Evolutionary conservation across 257 asterid species (phyloP).

Genomic region (Primulina huaijiensis): DNA sequence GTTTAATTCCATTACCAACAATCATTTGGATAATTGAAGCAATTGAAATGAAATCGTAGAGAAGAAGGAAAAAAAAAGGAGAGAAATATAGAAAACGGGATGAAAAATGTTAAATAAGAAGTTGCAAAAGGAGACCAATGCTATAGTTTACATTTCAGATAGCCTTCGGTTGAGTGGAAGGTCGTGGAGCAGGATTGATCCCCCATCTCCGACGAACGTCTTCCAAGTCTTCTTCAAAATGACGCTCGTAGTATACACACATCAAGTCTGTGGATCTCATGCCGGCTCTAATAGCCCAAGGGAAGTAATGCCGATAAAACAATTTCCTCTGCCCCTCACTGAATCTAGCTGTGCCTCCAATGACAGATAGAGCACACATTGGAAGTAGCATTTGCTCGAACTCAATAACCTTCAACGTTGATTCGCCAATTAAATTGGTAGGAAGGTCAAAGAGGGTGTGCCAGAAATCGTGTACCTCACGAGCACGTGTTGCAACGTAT

Average conservation of each 20-base stretch:
- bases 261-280: constrained; percentile 65
- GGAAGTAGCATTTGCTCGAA: constrained; percentile 96
- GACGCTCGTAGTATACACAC: constrained; percentile 84
- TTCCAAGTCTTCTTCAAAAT: constrained; percentile 82
- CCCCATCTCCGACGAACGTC: constrained; percentile 80
- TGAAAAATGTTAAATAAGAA: neutral
- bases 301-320: constrained; percentile 88
- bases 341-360: constrained; percentile 86
- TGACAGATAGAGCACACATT: constrained; percentile 84
- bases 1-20: too few relatives aligned
- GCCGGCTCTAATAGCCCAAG: constrained; percentile 94
- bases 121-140: neutral
- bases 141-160: constrained; percentile 18
- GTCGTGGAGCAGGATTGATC: constrained; percentile 62
- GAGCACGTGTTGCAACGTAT: constrained; percentile 91
- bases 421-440: constrained; percentile 89
- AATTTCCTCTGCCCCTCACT: constrained; percentile 62
- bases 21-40: too few relatives aligned
- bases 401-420: constrained; percentile 83
- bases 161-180: constrained; percentile 36
- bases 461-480: constrained; percentile 97
- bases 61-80: too few relatives aligned
- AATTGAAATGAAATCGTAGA: too few relatives aligned
- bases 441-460: constrained; percentile 89
- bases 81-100: too few relatives aligned